Percentiles rank a stretch among this genome's conserved stretches.
phyloP scores from a whole-genome alignment of 1,284 basidiomycete species.

The Cryptococcus amylolentus region DNA sequence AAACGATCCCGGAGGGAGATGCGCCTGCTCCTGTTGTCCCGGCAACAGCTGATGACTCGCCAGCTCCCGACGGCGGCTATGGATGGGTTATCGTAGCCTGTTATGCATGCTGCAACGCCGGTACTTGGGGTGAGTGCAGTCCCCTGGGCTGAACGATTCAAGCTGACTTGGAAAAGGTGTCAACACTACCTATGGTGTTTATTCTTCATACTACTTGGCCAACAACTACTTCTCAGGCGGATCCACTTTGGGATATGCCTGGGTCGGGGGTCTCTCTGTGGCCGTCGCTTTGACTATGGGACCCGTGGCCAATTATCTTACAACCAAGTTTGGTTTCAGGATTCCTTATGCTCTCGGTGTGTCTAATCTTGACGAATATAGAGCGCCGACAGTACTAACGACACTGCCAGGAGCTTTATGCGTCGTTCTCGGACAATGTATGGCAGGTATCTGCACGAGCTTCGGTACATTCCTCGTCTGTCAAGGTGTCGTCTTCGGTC shows the following conservation, averaged over 20 bases:
- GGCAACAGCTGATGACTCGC: background rate
- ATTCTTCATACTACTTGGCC: slow-evolving; percentile 48
- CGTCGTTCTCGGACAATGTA: slow-evolving; percentile 35
- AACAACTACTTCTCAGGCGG: slow-evolving; percentile 49
- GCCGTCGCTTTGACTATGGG: slow-evolving; percentile 42
- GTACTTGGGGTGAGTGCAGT: slow-evolving; percentile 42
- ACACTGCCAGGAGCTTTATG: slow-evolving; percentile 5
- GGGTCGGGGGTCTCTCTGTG: slow-evolving; percentile 50
- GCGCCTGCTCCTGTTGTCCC: no score
- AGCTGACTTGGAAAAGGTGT: slow-evolving; percentile 30
- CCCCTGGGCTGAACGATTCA: background rate
- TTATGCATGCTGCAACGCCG: slow-evolving; percentile 36
- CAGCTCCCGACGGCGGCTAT: slow-evolving; percentile 48
- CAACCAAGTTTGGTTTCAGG: slow-evolving; percentile 39
- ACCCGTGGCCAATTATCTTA: slow-evolving; percentile 47
- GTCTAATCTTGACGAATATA: background rate
- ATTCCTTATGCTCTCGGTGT: slow-evolving; percentile 3
- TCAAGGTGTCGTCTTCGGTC: slow-evolving; percentile 40
- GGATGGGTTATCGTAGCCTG: slow-evolving; percentile 51
- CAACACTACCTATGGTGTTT: slow-evolving; percentile 53
- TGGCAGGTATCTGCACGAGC: slow-evolving; percentile 29
- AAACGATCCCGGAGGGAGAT: no score
- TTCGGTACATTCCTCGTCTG: slow-evolving; percentile 34
- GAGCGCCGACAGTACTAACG: background rate
- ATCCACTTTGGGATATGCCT: slow-evolving; percentile 49